Evolutionary conservation across 2,329 filamentous ascomycete species (phyloP), one percentile per base, ranked within the genome.

Genomic region (Teratosphaeria epicoccoides): DNA sequence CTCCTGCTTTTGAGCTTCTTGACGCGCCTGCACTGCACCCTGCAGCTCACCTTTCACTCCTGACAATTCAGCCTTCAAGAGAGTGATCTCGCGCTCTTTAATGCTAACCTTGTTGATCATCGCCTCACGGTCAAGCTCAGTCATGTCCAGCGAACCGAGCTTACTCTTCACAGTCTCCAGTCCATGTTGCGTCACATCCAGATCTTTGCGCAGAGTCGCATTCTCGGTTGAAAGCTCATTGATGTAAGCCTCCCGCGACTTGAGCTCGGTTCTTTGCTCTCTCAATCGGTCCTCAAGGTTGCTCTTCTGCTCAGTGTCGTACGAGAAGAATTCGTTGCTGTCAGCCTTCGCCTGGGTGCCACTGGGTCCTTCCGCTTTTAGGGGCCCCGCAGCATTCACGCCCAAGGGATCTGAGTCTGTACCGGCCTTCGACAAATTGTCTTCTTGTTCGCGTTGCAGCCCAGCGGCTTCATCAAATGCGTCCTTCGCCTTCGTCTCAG

Each of bases 241-340:
- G 33, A 93, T 81, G 67, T 91, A 83, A 43, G 80, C 78, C 5
- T 57, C 57, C 53, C 65, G 62, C 53, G 75, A 77, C 49, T 80
- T 76, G 25, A 91, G 80, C 66, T 91, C 82, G 45, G 80, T 77
- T 10, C 83, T 74, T 61, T 85, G 87, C 52, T 83, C 78, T 49
- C 82, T 76, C 3, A 93, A 68, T 59, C 93, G 85, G 1, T 79
- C 76, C 62, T 94, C 85, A n/a, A 95, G 71, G 50, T 87, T 49
- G 20, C 49, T 45, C 43, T 55, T 50, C 45, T 55, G 43, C 69
- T 97, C 91, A 48, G 85, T 84, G 53, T 97, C 90, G 61, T 89
- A 94, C 0, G 89, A 95, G 70, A 96, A 96, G 69, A 96, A 85
- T 47, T 95, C 87, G 57, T 90, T 86, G 23, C 69, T 72, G 57